Base-by-base conservation (phyloP, 805 yeast genomes). In the Yarrowia osloensis region DNA sequence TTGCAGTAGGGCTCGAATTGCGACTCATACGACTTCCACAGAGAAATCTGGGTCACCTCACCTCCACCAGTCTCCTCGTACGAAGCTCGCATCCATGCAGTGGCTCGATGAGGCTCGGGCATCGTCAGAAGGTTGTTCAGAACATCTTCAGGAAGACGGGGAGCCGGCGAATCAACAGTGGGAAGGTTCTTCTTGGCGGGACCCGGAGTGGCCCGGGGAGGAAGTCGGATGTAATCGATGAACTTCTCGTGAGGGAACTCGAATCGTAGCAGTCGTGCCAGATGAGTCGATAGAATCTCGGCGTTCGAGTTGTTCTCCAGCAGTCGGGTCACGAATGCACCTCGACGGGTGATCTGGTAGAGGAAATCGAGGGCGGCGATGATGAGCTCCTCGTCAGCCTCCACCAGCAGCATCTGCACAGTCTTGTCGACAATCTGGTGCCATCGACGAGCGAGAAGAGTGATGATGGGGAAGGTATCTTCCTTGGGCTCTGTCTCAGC, bases 21-120 rank as follows among this genome's bases (percentile, higher is more conserved):
- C 15, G 86, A 80, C 76, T 95, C 98, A 78, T 95, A 95, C 0
- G 97, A 86, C 76, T 92, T 91, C 99, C 99, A 95, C 50, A 95
- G 82, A 21, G 96, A 89, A 28, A 95, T 93, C 78, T 95, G 99
- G 0, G 98, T 92, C 12, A 93, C 97, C 74, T 92, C 97, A 4
- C 94, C 91, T 9, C 83, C 86, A 12, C 84, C 80, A 52, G 82
- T 85, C 4, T 96, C 91, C 72, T 88, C 92, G 78, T 92, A 95
- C 71, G 94, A 88, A 71, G 97, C 88, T 71, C 97, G 85, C 81
- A 95, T 87, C 98, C 98, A 95, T 33, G 91, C 84, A 5, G 97
- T 90, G 0, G 98, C 97, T 69, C 99, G 83, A 68, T 86, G 83
- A 2, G 98, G 98, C 77, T 95, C 99, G 13, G 86, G 84, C 66